Conservation (phyloP, 2,329 filamentous ascomycete species). For the Xylariaceae sp. region DNA sequence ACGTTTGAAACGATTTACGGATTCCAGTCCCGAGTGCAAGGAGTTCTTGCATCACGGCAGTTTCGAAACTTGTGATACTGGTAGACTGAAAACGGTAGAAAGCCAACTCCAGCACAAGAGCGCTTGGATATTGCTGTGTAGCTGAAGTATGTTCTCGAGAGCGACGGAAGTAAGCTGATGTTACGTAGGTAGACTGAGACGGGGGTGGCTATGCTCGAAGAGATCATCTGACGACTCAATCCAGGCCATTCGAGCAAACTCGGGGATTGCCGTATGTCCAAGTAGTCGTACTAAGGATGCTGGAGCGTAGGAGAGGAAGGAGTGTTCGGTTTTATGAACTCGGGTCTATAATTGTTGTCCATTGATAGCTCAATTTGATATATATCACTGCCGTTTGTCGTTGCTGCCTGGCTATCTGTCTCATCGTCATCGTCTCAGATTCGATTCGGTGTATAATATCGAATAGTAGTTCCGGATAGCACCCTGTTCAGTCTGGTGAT, state of each 20-base stretch:
- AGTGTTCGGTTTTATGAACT: neutral
- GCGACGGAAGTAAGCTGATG: neutral
- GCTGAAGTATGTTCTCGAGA: neutral
- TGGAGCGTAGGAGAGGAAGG: neutral
- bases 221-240: neutral
- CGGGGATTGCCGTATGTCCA: neutral
- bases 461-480: neutral
- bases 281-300: neutral
- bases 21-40: neutral
- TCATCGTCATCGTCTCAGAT: neutral
- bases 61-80: neutral
- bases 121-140: too few relatives aligned
- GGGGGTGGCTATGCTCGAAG: neutral
- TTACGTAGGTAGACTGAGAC: neutral
- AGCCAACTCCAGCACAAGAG: too few relatives aligned
- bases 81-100: too few relatives aligned
- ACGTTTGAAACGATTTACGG: too few relatives aligned
- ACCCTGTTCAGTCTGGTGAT: neutral
- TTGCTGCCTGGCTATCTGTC: neutral
- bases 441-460: neutral
- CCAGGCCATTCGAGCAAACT: neutral
- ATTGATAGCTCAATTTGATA: too few relatives aligned
- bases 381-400: neutral
- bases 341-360: neutral
- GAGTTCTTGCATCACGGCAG: neutral